These are phyloP conservation scores for Hygrophorus pudorinus DNA, from an alignment of 768 basidiomycete genomes.

Conservation along the genomic window DNA sequence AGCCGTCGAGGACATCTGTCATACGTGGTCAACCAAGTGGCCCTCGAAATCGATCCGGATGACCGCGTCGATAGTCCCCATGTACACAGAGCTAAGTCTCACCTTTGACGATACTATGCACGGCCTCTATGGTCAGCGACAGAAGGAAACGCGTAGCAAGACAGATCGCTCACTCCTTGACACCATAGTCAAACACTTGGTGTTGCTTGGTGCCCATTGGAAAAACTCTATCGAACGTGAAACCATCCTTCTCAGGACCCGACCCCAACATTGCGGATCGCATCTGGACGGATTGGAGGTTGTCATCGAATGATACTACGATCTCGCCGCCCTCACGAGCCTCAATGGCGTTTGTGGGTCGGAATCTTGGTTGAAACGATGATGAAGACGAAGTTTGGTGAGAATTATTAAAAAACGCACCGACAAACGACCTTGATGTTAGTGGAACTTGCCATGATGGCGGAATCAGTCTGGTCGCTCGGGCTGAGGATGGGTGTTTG, in stretches of 20 bases:
- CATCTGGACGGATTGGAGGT: constrained; percentile 75
- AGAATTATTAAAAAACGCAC: constrained; percentile 36
- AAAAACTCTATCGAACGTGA: constrained; percentile 96
- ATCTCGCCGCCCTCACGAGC: constrained; percentile 79
- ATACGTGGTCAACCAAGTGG: too few species aligned
- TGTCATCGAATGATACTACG: constrained; percentile 83
- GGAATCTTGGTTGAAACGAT: constrained; percentile 51
- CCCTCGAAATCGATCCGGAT: background rate
- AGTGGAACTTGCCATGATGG: constrained; percentile 59
- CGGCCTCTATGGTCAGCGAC: too few species aligned
- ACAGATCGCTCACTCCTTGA: constrained; percentile 73
- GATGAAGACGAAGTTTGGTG: constrained; percentile 1
- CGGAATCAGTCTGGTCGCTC: constrained; percentile 11
- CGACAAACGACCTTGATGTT: constrained; percentile 99
- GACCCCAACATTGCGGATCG: constrained; percentile 56
- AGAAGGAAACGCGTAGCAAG: background rate
- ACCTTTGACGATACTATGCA: constrained; percentile 82
- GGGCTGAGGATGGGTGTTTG: constrained; percentile 1
- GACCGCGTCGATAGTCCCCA: background rate
- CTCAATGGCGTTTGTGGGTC: constrained; percentile 91
- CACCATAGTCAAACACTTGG: constrained; percentile 97
- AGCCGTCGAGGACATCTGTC: constrained; percentile 93
- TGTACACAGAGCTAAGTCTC: constrained; percentile 7
- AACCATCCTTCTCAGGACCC: constrained; percentile 94
- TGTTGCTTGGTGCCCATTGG: constrained; percentile 83